Percentiles rank a stretch among this genome's conserved stretches.
Evolutionary conservation across 345 rosid species (phyloP).

Genomic region (Arabidopsis suecica): DNA sequence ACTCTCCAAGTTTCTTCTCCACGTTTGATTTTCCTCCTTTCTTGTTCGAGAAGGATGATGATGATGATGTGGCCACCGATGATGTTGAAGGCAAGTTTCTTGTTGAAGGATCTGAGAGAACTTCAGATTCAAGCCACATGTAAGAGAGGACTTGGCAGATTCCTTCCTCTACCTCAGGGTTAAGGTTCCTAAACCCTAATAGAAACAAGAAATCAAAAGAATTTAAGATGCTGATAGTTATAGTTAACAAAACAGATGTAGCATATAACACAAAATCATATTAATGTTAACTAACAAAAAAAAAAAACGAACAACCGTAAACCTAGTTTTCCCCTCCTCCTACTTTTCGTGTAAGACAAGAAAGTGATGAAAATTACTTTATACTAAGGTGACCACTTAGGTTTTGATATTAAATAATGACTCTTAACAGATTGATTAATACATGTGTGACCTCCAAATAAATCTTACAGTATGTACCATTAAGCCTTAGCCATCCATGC

Average conservation of each 20-base stretch:
- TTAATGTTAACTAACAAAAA: no score
- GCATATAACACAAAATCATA: no score
- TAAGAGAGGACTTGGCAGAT: conserved; percentile 89
- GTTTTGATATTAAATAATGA: no score
- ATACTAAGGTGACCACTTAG: no score
- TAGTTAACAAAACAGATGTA: no score
- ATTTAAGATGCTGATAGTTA: conserved; percentile 5
- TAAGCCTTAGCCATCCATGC: conserved; percentile 95
- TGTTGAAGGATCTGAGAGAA: conserved; percentile 57
- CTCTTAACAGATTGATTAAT: no score
- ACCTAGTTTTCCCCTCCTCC: background rate
- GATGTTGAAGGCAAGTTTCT: conserved; percentile 58
- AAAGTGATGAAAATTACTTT: no score
- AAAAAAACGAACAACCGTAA: background rate
- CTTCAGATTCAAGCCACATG: conserved; percentile 99
- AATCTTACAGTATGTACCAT: conserved; percentile 51
- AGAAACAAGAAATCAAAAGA: background rate
- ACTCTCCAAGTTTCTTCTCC: conserved; percentile 84
- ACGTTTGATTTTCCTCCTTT: conserved; percentile 72
- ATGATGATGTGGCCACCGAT: conserved; percentile 52
- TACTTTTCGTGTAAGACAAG: background rate
- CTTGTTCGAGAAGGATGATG: conserved; percentile 60
- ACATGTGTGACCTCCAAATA: no score
- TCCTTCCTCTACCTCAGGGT: conserved; percentile 95
- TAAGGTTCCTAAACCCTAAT: conserved; percentile 76